These are phyloP conservation scores for Huntiella decipiens DNA, from an alignment of 2,329 filamentous ascomycete genomes.

Conservation along the genomic window DNA sequence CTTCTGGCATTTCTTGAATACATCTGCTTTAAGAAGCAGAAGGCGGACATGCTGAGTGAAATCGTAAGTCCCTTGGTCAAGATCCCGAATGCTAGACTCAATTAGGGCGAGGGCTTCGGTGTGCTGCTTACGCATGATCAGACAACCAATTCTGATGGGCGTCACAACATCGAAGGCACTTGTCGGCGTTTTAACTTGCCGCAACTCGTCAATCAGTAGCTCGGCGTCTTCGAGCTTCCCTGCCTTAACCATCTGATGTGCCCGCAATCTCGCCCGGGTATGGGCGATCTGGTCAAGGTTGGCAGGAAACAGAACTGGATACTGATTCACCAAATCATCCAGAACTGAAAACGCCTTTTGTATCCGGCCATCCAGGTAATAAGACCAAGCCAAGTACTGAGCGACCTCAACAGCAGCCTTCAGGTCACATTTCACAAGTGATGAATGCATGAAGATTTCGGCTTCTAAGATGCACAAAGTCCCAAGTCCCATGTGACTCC, in stretches of 20 bases:
- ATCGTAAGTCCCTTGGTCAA: slow-evolving; percentile 25
- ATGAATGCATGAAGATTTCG: slow-evolving; percentile 51
- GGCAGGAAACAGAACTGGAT: not conserved
- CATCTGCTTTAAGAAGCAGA: slow-evolving; percentile 50
- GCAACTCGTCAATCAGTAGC: slow-evolving; percentile 29
- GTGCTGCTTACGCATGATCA: slow-evolving; percentile 29
- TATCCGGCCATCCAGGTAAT: slow-evolving; percentile 2
- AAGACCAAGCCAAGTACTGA: slow-evolving; percentile 12
- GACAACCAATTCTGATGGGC: slow-evolving; percentile 31
- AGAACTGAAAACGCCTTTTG: slow-evolving; percentile 42
- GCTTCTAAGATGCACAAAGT: slow-evolving; percentile 35
- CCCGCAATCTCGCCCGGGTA: slow-evolving; percentile 48
- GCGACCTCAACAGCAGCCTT: slow-evolving; percentile 40
- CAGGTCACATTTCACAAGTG: slow-evolving; percentile 31
- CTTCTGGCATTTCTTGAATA: slow-evolving; percentile 49
- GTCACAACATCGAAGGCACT: slow-evolving; percentile 23
- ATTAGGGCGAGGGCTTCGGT: slow-evolving; percentile 29
- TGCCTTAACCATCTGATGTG: slow-evolving; percentile 37
- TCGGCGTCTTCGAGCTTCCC: slow-evolving; percentile 32
- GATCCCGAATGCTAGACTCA: slow-evolving; percentile 25
- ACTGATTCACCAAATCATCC: slow-evolving; percentile 13
- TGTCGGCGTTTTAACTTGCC: slow-evolving; percentile 21
- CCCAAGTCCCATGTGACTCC: slow-evolving; percentile 45
- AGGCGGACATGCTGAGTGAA: slow-evolving; percentile 51
- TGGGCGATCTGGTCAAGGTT: slow-evolving; percentile 24